Base-by-base conservation (phyloP, 2,329 filamentous ascomycete genomes). In the Nemania bipapillata region DNA sequence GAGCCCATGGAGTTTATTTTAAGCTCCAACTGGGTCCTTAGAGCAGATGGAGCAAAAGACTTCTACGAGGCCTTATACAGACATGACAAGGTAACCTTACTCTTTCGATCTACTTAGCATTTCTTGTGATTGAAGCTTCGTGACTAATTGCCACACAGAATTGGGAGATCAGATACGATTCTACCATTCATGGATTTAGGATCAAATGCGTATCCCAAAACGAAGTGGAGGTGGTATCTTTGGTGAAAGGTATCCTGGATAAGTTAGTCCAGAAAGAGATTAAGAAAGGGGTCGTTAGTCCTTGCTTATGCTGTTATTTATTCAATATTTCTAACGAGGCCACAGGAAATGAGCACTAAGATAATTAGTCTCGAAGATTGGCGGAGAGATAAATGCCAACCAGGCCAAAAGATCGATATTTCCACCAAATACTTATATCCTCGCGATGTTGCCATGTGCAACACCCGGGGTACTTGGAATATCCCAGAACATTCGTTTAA, bases 21-120 rank as follows among this genome's bases (percentile, higher is more conserved):
- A 9, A 65, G 37, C 22, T 72, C 72, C 1, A 73, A 74, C 58
- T 75, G 74, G 74, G 58, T 70, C 3, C 52, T 76, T 6, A 58
- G 9, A n/a, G 53, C 71, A 1, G 62, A 66, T 9, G 74, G 71
- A 1, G 30, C 76, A 4, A 54, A 63, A 22, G 58, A 73, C 45
- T 71, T 77, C 37, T 71, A 59, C 24, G 63, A 65, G 8, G 26
- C 49, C 42, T 64, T 77, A 30, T 64, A 67, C 53, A 35, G 58
- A 47, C 32, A 30, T 1, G 28, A 62, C 11, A 30, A 66, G 42
- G 75, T 76, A 55, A 28, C 59, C 54, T 42, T 2, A 40, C 26
- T 30, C 59, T 11, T 7, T 24, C 26, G 20, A 53, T 50, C 3
- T 1, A 37, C 47, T 37, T n/a, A n/a, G 8, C 9, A 32, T 24